Evolutionary conservation across 2,329 filamentous ascomycete species (phyloP).

Genomic region (Pyrenochaeta sp.): DNA sequence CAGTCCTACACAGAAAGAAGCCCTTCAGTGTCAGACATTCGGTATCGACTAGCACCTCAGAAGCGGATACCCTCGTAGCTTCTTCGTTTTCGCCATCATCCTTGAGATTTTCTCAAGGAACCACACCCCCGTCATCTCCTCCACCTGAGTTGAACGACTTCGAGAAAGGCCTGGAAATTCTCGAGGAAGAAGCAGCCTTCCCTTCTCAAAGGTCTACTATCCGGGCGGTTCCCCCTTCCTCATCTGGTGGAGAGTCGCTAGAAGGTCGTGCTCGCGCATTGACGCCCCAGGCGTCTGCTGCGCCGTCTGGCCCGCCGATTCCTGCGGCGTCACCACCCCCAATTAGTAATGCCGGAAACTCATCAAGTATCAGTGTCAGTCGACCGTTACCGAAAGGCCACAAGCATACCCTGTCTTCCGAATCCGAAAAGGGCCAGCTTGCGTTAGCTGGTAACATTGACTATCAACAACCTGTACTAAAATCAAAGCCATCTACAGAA

Average conservation of each 20-base stretch:
- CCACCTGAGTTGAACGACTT: slow-evolving; percentile 39
- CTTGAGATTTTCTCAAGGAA: slow-evolving; percentile 50
- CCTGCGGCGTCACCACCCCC: slow-evolving; percentile 34
- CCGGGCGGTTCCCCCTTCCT: slow-evolving; percentile 50
- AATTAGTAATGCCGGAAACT: slow-evolving; percentile 37
- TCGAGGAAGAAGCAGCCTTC: slow-evolving; percentile 43
- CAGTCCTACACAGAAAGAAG: slow-evolving; percentile 45
- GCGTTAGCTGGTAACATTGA: slow-evolving; percentile 42
- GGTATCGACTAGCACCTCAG: slow-evolving; percentile 49
- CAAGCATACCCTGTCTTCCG: slow-evolving; percentile 37
- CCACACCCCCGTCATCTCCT: slow-evolving; percentile 50
- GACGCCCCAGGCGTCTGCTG: slow-evolving; percentile 47
- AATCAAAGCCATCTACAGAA: slow-evolving; percentile 39
- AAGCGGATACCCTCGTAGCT: slow-evolving; percentile 49
- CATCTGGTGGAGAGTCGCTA: slow-evolving; percentile 40
- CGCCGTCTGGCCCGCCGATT: slow-evolving; percentile 44
- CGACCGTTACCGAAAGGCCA: slow-evolving; percentile 33
- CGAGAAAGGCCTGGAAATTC: slow-evolving; percentile 43
- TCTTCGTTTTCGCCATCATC: slow-evolving; percentile 49
- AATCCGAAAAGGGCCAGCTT: slow-evolving; percentile 42
- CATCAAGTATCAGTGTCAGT: slow-evolving; percentile 38
- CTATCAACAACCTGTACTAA: slow-evolving; percentile 38
- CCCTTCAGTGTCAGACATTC: slow-evolving; percentile 42
- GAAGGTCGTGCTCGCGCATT: slow-evolving; percentile 45
- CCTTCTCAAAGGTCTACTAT: slow-evolving; percentile 42